Base-by-base conservation (phyloP, 257 asterid genomes). In the Phtheirospermum japonicum region DNA sequence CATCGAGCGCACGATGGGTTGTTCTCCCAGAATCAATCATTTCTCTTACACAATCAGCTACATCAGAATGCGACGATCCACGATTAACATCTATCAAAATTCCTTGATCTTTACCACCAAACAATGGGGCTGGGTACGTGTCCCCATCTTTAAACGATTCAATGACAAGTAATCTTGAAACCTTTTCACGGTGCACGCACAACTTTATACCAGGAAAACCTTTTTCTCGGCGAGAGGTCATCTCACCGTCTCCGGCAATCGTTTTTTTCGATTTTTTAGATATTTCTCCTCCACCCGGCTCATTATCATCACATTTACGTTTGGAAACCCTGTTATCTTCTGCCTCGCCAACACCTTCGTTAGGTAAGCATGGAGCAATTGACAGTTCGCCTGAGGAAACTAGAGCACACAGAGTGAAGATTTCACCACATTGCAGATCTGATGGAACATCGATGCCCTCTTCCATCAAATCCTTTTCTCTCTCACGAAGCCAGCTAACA, bases 181-280 rank as follows among this genome's bases (percentile, higher is more conserved):
- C 52, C 58, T 73, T 59, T 73, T 82, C 85, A 43, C 75, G 74
- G 61, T 73, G 80, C 83, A 92, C 73, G 75, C 68, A 72, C 55
- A 92, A 64, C 76, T 77, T 83, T 68, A 92, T 86, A 46, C 95
- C 95, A 50, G 99, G 97, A 69, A 92, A 92, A 53, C 99, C 99
- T 75, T 92, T 92, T 61, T 79, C 89, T 57, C 96, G 85, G 39
- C 99, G 96, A 39, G 89, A 77, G 61, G 67, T 79, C 61, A 85
- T 42, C 75, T 92, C 99, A 71, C 93, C 75, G 40, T 92, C 97
- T 17, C 85, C 80, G 58, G 87, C 60, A 69, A 74, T 62, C 61
- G 90, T 63, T 67, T 73, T 73, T 83, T 76, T 84, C 14, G 63
- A 65, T 72, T 71, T 92, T 74, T 92, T 86, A 54, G 76, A 62